Evolutionary conservation across 768 basidiomycete genomes (phyloP).

Genomic region (Arthromyces matolae): DNA sequence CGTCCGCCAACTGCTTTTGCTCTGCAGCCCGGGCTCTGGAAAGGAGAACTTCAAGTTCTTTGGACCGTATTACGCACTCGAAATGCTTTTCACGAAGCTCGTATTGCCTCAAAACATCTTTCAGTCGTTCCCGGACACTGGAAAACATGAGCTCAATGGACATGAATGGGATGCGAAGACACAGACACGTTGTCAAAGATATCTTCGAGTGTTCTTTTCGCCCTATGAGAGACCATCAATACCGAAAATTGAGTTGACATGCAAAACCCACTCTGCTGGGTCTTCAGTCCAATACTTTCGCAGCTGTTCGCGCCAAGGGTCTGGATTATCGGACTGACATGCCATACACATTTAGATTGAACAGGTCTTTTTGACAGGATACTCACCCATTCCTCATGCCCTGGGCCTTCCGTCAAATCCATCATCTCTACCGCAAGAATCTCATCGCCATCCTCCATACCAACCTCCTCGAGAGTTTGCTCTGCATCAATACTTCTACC

Average conservation of each 20-base stretch:
- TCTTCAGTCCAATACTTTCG: conserved; percentile 81
- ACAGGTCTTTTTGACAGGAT: too few relatives aligned
- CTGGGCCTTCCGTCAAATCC: conserved; percentile 76
- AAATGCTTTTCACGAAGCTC: conserved; percentile 90
- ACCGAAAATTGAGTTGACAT: background rate
- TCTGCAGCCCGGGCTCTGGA: conserved; percentile 86
- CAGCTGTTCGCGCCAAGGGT: conserved; percentile 63
- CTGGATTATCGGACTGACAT: conserved; percentile 58
- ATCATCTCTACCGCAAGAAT: conserved; percentile 87
- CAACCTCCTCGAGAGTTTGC: conserved; percentile 81
- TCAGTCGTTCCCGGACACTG: conserved; percentile 82
- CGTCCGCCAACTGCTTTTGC: conserved; percentile 78
- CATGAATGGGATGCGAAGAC: background rate
- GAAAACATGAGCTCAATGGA: conserved; percentile 3
- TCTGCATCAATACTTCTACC: conserved; percentile 77
- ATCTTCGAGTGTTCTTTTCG: conserved; percentile 70
- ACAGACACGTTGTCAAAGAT: conserved; percentile 85
- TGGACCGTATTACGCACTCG: conserved; percentile 87
- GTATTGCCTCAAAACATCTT: conserved; percentile 83
- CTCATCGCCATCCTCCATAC: conserved; percentile 86
- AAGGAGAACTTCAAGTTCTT: conserved; percentile 84
- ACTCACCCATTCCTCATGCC: conserved; percentile 61
- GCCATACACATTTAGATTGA: background rate
- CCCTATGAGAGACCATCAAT: conserved; percentile 39
- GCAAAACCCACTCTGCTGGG: conserved; percentile 58